Conservation (phyloP, 345 rosid species). For the Lepidium africanum region DNA sequence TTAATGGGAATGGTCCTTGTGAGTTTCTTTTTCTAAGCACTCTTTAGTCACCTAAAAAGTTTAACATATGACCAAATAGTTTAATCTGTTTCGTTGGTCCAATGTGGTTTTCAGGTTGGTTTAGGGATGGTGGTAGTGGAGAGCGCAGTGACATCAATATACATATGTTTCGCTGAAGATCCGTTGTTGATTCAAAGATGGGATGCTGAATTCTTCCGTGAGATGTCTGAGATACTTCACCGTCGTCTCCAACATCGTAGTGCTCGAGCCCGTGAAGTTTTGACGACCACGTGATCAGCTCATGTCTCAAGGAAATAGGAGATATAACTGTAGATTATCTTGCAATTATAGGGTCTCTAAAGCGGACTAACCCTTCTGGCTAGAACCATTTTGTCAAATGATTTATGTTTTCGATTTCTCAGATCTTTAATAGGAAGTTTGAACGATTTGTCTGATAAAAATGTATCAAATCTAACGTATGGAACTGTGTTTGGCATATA, state of each 20-base stretch:
- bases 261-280: conserved; percentile 37
- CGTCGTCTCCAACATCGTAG: conserved; percentile 86
- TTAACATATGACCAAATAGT: neutral
- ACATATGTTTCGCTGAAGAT: conserved; percentile 89
- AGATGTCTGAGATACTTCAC: conserved; percentile 73
- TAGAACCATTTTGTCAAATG: neutral
- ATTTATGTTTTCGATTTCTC: neutral
- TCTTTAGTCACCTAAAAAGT: neutral
- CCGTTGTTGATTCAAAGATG: conserved; percentile 67
- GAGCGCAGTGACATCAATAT: conserved; percentile 88
- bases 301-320: neutral
- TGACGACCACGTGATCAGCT: conserved; percentile 19
- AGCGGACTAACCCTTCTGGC: neutral
- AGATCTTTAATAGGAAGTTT: neutral
- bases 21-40: conserved; percentile 16
- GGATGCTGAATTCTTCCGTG: conserved; percentile 62
- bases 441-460: conserved; percentile 5
- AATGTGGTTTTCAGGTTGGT: conserved; percentile 54
- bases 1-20: conserved; percentile 97
- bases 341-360: neutral
- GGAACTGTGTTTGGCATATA: neutral
- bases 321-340: neutral
- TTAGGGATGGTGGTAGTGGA: conserved; percentile 90
- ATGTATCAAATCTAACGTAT: neutral
- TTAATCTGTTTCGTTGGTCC: neutral